Base-by-base conservation (phyloP, 1,139 yeast genomes). In the Saccharomyces pastorianus region DNA sequence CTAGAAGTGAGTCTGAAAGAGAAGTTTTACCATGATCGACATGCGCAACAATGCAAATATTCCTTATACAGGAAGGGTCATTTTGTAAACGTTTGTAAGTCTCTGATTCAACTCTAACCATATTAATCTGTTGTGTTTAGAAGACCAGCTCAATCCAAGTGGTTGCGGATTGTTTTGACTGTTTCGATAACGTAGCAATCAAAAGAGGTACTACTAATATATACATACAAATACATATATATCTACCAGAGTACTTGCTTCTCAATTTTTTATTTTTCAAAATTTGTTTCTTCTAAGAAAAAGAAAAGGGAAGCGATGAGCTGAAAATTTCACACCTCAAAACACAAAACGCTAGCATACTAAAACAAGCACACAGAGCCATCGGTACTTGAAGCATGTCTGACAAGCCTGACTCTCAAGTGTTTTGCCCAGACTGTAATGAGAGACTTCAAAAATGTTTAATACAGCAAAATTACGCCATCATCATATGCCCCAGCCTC, bases 1-100 rank as follows among this genome's bases (percentile, higher is more conserved):
- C 98, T 51, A 95, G 73, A 52, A 95, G 75, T 6, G 96, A 88
- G 70, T 95, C 99, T 53, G 96, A 87, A 48, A 95, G 75, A 2
- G 98, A 88, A 0, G 99, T 95, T 72, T 93, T 95, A 47, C 99
- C 99, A 68, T 95, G 99, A 69, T 95, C 99, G 32, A 95, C 99
- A 72, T 95, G 99, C 0, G 99, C 99, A 53, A 95, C 76, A 58
- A 95, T 90, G 71, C 99, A 95, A 49, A 95, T 89, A 70, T 95
- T 95, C 56, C 99, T 77, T 38, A 93, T 83, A 57, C 82, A 74
- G 9, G 78, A 73, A 1, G 96, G 84, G 59, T 84, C 80, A 60
- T 76, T 76, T 70, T 93, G 98, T 29, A 91, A 73, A 56, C 80
- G 73, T 50, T 79, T 76, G 32, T 89, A 78, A 41, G 84, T 82